Percentiles rank a stretch among this genome's conserved stretches.
Conservation (phyloP, 1,139 yeast species). For the Yamadazyma oceani region DNA sequence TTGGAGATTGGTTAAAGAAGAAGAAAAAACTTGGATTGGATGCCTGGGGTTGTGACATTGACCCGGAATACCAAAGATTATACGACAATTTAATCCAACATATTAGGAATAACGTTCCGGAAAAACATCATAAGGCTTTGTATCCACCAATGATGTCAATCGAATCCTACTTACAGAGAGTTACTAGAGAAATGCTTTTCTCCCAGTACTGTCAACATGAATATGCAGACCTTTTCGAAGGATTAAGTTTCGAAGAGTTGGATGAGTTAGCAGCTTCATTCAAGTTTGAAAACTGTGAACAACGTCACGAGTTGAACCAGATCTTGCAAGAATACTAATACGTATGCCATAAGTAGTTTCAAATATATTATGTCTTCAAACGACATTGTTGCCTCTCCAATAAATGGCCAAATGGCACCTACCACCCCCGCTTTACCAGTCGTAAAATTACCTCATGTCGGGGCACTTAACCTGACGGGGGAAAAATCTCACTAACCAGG, state of each 20-base stretch:
- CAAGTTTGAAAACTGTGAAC: conserved; percentile 38
- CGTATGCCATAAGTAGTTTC: no score
- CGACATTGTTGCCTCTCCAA: no score
- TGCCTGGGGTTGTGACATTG: conserved; percentile 45
- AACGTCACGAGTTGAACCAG: conserved; percentile 35
- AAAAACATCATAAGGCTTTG: conserved; percentile 23
- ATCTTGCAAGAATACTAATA: conserved; percentile 25
- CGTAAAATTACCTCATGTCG: no score
- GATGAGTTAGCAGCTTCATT: conserved; percentile 46
- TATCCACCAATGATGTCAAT: conserved; percentile 38
- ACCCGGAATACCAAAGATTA: conserved; percentile 28
- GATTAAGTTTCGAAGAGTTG: conserved; percentile 35
- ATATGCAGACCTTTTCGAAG: conserved; percentile 39
- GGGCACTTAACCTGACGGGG: no score
- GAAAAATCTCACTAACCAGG: no score
- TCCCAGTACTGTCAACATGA: conserved; percentile 38
- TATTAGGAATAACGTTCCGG: conserved; percentile 31
- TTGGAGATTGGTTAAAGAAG: conserved; percentile 36
- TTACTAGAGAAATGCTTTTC: conserved; percentile 37
- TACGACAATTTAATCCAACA: conserved; percentile 31
- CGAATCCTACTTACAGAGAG: conserved; percentile 31
- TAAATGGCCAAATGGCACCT: no score
- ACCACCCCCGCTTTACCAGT: no score
- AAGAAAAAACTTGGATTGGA: conserved; percentile 43
- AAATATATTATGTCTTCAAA: no score